Conservation (phyloP, 148 eudicot genomes). For the Nepenthes gracilis region DNA sequence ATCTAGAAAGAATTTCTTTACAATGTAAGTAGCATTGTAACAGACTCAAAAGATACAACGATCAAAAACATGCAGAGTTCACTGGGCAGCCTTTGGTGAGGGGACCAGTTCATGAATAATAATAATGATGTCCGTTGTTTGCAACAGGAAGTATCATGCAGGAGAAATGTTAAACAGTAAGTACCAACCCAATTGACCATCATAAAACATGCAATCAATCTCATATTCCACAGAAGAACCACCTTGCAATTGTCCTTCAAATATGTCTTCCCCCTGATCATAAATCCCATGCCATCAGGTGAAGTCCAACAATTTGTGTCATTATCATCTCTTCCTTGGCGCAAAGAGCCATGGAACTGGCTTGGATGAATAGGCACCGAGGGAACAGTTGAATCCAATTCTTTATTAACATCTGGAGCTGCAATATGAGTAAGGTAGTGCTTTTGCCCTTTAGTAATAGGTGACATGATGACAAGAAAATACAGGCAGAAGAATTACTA, state of each 20-base stretch:
- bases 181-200: too few relatives aligned
- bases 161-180: too few relatives aligned
- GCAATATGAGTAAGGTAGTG: constrained; percentile 14
- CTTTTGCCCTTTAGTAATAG: neutral
- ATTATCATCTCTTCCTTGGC: constrained; percentile 54
- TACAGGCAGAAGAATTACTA: neutral
- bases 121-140: too few relatives aligned
- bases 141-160: too few relatives aligned
- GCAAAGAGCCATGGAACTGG: constrained; percentile 54
- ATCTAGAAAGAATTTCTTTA: too few relatives aligned
- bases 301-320: constrained; percentile 83
- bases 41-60: too few relatives aligned
- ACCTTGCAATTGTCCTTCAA: constrained; percentile 70
- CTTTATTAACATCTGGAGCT: constrained; percentile 33
- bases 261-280: constrained; percentile 88
- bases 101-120: too few relatives aligned
- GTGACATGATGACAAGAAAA: neutral
- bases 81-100: too few relatives aligned
- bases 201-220: too few relatives aligned
- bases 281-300: constrained; percentile 77
- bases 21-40: too few relatives aligned
- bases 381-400: constrained; percentile 39
- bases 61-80: too few relatives aligned
- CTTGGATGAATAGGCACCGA: constrained; percentile 42
- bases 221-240: neutral